Percentiles rank a stretch among this genome's conserved stretches.
Evolutionary conservation across 169 alveolate species (phyloP).

Genomic region (Babesia gibsoni): DNA sequence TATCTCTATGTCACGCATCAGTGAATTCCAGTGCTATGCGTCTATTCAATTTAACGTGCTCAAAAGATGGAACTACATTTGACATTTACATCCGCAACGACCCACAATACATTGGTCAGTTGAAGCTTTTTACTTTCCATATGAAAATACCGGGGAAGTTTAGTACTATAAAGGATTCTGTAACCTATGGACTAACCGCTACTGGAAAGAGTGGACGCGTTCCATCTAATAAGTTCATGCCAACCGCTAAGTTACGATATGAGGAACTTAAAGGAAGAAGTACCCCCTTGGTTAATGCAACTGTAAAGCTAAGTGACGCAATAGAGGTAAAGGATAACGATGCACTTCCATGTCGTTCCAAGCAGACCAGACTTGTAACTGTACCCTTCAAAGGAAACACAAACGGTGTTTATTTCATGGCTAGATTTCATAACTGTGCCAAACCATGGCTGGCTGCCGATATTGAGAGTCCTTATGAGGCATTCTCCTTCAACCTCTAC

Average conservation of each 20-base stretch:
- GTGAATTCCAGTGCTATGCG: neutral
- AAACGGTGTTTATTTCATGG: constrained; percentile 23
- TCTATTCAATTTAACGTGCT: neutral
- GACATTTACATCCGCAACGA: neutral
- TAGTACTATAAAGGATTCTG: no score
- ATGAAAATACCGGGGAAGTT: no score
- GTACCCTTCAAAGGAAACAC: constrained; percentile 15
- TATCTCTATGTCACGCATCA: neutral
- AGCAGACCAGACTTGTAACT: constrained; percentile 1
- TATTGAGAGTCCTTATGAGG: neutral
- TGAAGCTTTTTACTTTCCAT: neutral
- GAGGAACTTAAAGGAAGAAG: no score
- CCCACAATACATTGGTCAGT: neutral
- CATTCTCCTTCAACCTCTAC: neutral
- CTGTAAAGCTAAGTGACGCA: neutral
- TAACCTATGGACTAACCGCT: no score
- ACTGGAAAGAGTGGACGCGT: no score
- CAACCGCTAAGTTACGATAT: no score
- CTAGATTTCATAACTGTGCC: constrained; percentile 50
- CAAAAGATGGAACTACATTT: neutral
- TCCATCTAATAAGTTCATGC: no score
- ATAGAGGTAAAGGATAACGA: neutral
- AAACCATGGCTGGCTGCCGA: constrained; percentile 41
- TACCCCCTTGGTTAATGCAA: neutral
- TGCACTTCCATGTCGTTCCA: constrained; percentile 6